Evolutionary conservation across 1,284 basidiomycete genomes (phyloP), one percentile per base, ranked within the genome.

Genomic region (Flammula alnicola): DNA sequence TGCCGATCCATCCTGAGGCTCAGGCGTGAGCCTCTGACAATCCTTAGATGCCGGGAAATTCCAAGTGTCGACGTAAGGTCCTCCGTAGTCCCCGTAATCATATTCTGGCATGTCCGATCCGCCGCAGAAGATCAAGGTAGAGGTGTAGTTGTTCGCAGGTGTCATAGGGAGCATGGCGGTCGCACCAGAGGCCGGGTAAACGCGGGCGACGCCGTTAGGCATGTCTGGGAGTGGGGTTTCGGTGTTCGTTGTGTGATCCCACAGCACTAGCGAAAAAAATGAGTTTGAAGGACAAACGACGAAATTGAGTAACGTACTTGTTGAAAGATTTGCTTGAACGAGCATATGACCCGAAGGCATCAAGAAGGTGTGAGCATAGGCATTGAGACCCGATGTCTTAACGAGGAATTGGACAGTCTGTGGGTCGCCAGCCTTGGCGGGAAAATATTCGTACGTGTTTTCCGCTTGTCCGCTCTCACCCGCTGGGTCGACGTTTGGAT

Each of bases 151-250:
- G 77, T 96, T 95, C 44, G 79, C 85, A 4, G 91, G 89, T 0
- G 91, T 94, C 32, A 97, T 74, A 1, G 95, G 94, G 3, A 95
- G 75, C 91, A 97, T 93, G 44, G 88, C 90, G 3, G 82, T 83
- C 4, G 88, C 94, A 51, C 87, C 94, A 0, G 92, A 95, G 0
- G 91, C 94, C 30, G 95, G 95, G 73, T 97, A 97, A 14, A 95
- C 92, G 47, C 92, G 87, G 29, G 83, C 77, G 39, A 93, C 83
- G 48, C 78, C 63, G 23, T 70, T 72, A 1, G 85, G 85, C 84
- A 86, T 86, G 56, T 75, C 65, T 2, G 82, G 83, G 0, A 86
- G 72, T 5, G 63, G 57, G 0, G 72, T 82, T 68, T 93, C 89
- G 29, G 68, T 59, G 64, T 86, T 86, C 44, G 70, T 75, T 3